Conservation (phyloP, 164 flowering plant species). For the Sedum album region DNA sequence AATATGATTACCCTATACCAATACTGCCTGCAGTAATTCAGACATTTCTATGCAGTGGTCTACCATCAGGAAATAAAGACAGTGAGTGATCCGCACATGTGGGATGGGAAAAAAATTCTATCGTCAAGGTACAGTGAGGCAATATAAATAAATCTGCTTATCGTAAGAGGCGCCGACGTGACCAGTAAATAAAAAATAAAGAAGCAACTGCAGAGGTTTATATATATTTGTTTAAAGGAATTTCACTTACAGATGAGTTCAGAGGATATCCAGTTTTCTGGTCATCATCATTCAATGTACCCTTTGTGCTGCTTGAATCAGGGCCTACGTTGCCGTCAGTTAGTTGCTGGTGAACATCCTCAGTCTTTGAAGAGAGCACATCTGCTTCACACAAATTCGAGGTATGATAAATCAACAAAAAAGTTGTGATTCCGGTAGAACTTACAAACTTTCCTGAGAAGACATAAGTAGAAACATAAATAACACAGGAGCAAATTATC, state of each 20-base stretch:
- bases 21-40: not conserved
- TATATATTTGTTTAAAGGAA: not conserved
- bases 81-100: not conserved
- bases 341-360: slow-evolving; percentile 53
- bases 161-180: too few species aligned
- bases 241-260: slow-evolving; percentile 41
- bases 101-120: not conserved
- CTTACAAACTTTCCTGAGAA: not conserved
- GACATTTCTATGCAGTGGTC: not conserved
- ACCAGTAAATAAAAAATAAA: not conserved
- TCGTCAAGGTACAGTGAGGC: too few species aligned
- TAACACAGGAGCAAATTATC: not conserved
- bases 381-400: slow-evolving; percentile 28
- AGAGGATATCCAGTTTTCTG: slow-evolving; percentile 38
- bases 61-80: not conserved
- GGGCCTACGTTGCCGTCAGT: slow-evolving; percentile 54
- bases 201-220: not conserved
- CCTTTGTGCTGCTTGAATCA: slow-evolving; percentile 39
- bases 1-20: not conserved
- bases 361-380: slow-evolving; percentile 13
- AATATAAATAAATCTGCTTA: too few species aligned
- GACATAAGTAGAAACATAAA: not conserved
- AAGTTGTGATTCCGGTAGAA: not conserved
- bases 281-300: slow-evolving; percentile 62
- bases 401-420: not conserved